phyloP scores from a whole-genome alignment of 1,284 basidiomycete species.

The Cryptococcus amylolentus region DNA sequence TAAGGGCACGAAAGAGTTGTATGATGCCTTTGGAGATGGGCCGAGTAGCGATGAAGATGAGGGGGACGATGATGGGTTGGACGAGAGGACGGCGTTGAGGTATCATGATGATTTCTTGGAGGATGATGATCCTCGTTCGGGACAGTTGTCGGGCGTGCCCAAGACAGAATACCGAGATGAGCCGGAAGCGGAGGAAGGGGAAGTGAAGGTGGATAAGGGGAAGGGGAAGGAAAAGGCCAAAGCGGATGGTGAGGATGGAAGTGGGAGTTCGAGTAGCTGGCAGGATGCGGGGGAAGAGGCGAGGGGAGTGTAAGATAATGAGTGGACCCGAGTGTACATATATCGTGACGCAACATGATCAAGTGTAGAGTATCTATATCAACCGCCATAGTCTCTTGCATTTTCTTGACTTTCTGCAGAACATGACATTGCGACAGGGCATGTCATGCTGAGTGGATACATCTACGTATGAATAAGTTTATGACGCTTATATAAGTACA shows the following conservation, averaged over 20 bases:
- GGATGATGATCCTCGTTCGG: conserved; percentile 30
- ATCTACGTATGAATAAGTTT: too few relatives aligned
- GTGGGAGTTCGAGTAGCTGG: conserved; percentile 35
- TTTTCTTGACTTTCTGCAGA: too few relatives aligned
- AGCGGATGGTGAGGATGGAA: conserved; percentile 18
- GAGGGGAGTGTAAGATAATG: neutral
- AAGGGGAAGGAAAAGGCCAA: conserved; percentile 6
- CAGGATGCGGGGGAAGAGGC: conserved; percentile 45
- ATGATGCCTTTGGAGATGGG: conserved; percentile 82
- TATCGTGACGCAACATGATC: too few relatives aligned
- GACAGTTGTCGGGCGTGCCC: conserved; percentile 4
- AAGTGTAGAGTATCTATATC: too few relatives aligned
- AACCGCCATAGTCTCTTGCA: too few relatives aligned
- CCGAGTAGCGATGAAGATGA: conserved; percentile 39
- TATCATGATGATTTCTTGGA: conserved; percentile 50
- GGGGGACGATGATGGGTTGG: conserved; percentile 17
- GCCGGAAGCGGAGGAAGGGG: conserved; percentile 11
- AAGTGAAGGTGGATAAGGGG: neutral
- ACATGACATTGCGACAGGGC: too few relatives aligned
- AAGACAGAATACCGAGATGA: conserved; percentile 25
- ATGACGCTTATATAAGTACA: too few relatives aligned
- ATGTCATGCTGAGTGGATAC: too few relatives aligned
- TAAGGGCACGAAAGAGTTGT: conserved; percentile 63
- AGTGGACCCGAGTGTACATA: too few relatives aligned
- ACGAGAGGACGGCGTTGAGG: conserved; percentile 33